Evolutionary conservation across 2,329 filamentous ascomycete genomes (phyloP), one percentile per base, ranked within the genome.

Genomic region (Dothideomycetidae sp.): DNA sequence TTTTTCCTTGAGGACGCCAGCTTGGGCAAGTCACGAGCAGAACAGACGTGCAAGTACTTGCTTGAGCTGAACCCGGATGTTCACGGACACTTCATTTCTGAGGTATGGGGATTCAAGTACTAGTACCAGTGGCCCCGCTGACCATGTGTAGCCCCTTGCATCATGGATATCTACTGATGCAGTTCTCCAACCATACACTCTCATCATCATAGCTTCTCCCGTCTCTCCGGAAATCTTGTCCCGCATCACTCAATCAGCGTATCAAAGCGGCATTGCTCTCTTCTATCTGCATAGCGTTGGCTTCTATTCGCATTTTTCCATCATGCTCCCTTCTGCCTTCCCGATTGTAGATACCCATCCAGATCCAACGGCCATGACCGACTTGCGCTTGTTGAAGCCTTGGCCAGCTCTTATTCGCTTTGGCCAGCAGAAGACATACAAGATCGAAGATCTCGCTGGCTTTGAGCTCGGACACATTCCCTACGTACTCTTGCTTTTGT

Each of bases 271-370:
- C 34, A 79, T 81, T 12, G 85, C 90, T 1, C 62, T 86, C 10
- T 70, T 96, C 41, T 77, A 85, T 46, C 71, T 90, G 31, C 84
- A 93, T 54, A 93, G 80, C n/a, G 71, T 81, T 29, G 90, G 90
- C 17, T 94, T 93, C 62, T 93, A 90, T 58, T 81, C 83, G 2
- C 82, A 81, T 47, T 93, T 96, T 56, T 80, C 76, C n/a, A 67
- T 92, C 17, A 67, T 73, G 47, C 64, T 93, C 17, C 79, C 82
- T 7, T 66, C 74, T n/a, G 73, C 77, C 17, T 93, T 92, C 50
- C 85, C 88, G 4, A 81, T 98, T 40, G 81, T 98, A 44, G 88
- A 98, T 54, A 96, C 90, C 31, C 90, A 98, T 53, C 90, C 90
- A 1, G 85, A 93, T 45, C 75, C 83, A 29, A 81, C 83, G 28